phyloP scores from a whole-genome alignment of 441 rosid species.

The Pelargonium myrrhifolium region DNA sequence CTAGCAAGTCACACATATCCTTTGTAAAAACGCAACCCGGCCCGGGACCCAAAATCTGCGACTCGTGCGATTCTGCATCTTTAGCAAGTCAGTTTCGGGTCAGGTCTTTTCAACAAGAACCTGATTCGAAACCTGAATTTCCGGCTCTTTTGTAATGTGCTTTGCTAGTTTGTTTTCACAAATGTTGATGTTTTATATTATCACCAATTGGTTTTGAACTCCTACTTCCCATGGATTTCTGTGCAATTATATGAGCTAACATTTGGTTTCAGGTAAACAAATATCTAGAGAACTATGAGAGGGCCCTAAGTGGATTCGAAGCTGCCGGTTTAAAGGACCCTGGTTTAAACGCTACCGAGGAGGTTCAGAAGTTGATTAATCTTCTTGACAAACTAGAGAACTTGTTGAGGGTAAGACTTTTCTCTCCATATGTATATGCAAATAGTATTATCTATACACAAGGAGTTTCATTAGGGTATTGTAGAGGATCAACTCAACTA shows the following conservation, averaged over 20 bases:
- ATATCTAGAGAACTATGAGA: conserved; percentile 66
- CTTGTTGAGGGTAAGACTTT: conserved; percentile 39
- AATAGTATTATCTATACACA: not conserved
- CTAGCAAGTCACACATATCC: too few relatives aligned
- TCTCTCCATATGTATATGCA: not conserved
- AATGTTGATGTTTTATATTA: not conserved
- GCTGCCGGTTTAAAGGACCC: conserved; percentile 69
- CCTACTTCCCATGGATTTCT: not conserved
- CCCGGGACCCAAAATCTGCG: too few relatives aligned
- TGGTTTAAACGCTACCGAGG: conserved; percentile 48
- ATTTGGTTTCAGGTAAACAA: conserved; percentile 48
- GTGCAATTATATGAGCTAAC: conserved; percentile 3
- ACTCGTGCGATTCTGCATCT: too few relatives aligned
- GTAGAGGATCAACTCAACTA: not conserved
- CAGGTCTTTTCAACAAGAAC: too few relatives aligned
- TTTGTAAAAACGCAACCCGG: too few relatives aligned
- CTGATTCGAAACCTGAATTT: too few relatives aligned
- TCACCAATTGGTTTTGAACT: not conserved
- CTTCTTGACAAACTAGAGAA: conserved; percentile 55
- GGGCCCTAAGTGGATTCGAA: conserved; percentile 69
- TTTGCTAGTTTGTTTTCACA: too few relatives aligned
- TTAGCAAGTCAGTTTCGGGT: too few relatives aligned
- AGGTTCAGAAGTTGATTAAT: conserved; percentile 48
- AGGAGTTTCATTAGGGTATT: not conserved
- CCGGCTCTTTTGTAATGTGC: too few relatives aligned